A percentile compares a stretch with the other conserved stretches of the same genome.
Evolutionary conservation across 169 alveolate species (phyloP).

Genomic region (Perkinsus olseni): DNA sequence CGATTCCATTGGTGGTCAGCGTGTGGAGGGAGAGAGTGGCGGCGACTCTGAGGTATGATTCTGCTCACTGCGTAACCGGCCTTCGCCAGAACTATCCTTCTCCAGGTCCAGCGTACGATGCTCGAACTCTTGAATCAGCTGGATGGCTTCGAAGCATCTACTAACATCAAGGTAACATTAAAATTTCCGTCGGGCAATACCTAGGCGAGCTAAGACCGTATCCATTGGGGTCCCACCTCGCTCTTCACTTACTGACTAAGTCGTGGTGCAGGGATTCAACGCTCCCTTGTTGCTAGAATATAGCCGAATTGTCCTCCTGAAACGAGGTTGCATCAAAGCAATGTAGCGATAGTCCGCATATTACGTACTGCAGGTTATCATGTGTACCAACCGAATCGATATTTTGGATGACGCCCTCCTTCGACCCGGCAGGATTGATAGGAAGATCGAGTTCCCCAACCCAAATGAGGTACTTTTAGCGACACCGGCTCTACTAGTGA

Average conservation of each 20-base stretch:
- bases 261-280: no score
- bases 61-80: slow-evolving; percentile 59
- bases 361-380: slow-evolving; percentile 59
- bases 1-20: slow-evolving; percentile 93
- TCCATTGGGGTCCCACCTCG: no score
- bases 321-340: no score
- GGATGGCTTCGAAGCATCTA: slow-evolving; percentile 98
- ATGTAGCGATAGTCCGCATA: neutral
- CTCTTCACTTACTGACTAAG: no score
- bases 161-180: slow-evolving; percentile 84
- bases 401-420: slow-evolving; percentile 96
- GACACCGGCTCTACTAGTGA: neutral
- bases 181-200: no score
- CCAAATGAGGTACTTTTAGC: slow-evolving; percentile 47
- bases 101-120: slow-evolving; percentile 98
- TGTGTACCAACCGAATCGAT: slow-evolving; percentile 99
- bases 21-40: slow-evolving; percentile 79
- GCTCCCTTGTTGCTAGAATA: no score
- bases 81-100: neutral
- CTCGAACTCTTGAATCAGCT: slow-evolving; percentile 95
- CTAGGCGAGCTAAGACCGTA: no score
- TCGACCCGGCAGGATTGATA: slow-evolving; percentile 97
- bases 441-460: slow-evolving; percentile 94
- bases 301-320: no score
- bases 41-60: slow-evolving; percentile 87